These are phyloP conservation scores for Phtheirospermum japonicum DNA, from an alignment of 257 asterid species.

Conservation along the genomic window DNA sequence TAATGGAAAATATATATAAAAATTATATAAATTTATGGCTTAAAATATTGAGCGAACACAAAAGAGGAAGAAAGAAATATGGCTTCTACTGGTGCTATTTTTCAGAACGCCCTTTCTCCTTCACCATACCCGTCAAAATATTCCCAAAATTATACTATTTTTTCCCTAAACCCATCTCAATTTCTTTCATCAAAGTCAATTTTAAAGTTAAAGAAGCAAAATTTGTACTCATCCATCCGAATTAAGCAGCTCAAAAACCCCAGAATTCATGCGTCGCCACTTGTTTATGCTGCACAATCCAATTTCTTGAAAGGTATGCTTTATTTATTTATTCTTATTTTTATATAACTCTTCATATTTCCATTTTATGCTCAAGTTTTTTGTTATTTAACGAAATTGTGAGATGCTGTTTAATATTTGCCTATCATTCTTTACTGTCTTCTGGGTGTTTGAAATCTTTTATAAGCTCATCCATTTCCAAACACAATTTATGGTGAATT, in stretches of 20 bases:
- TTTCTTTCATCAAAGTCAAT: constrained; percentile 33
- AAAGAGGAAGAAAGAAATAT: not conserved
- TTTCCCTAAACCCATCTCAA: constrained; percentile 29
- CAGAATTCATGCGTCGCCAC: constrained; percentile 29
- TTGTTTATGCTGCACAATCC: constrained; percentile 46
- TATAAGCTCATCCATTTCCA: not conserved
- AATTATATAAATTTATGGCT: too few relatives aligned
- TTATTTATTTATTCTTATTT: not conserved
- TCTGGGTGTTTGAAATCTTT: constrained; percentile 11
- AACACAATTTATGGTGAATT: not conserved
- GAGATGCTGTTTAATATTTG: constrained; percentile 10
- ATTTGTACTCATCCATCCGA: constrained; percentile 27
- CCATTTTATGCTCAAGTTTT: not conserved
- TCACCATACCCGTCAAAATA: constrained; percentile 18
- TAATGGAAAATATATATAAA: too few relatives aligned
- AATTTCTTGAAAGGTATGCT: constrained; percentile 51
- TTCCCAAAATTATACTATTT: constrained; percentile 7
- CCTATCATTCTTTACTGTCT: not conserved
- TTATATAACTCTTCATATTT: not conserved
- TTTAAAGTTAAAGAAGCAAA: constrained; percentile 34
- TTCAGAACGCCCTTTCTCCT: constrained; percentile 20
- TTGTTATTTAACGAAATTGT: not conserved
- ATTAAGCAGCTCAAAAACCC: constrained; percentile 32
- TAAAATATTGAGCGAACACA: not conserved
- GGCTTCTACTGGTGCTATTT: constrained; percentile 25